Conservation (phyloP, 2,329 filamentous ascomycete species). For the Chalaropsis ovoidea region DNA sequence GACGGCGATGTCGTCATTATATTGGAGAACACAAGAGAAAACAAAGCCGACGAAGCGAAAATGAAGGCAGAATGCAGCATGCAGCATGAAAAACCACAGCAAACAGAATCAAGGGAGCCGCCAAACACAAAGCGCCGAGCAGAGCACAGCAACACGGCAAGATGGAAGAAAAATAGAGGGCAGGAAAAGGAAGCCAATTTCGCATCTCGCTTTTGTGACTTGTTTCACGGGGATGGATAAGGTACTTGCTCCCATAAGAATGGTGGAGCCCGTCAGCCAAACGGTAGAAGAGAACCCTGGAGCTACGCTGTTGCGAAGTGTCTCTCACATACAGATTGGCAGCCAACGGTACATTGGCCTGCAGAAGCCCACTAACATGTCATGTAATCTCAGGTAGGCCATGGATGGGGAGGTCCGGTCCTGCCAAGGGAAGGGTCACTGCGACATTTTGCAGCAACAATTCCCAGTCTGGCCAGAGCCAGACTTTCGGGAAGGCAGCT, state of each 20-base stretch:
- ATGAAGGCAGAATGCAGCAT: neutral
- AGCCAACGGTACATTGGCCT: neutral
- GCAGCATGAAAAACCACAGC: neutral
- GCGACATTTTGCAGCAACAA: too few relatives aligned
- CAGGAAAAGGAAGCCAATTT: neutral
- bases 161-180: neutral
- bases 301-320: neutral
- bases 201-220: neutral
- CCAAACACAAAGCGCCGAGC: neutral
- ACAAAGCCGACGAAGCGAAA: neutral
- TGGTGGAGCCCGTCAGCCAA: neutral
- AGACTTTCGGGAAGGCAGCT: neutral
- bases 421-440: too few relatives aligned
- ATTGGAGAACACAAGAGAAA: neutral
- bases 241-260: neutral
- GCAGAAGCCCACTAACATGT: neutral
- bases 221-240: slow-evolving; percentile 1
- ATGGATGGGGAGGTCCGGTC: too few relatives aligned
- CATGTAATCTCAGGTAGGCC: neutral
- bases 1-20: slow-evolving; percentile 10
- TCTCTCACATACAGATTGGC: neutral
- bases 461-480: too few relatives aligned
- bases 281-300: neutral
- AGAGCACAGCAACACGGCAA: neutral
- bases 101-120: neutral